Base-by-base conservation (phyloP, 2,329 filamentous ascomycete genomes). In the Exophiala xenobiotica region DNA sequence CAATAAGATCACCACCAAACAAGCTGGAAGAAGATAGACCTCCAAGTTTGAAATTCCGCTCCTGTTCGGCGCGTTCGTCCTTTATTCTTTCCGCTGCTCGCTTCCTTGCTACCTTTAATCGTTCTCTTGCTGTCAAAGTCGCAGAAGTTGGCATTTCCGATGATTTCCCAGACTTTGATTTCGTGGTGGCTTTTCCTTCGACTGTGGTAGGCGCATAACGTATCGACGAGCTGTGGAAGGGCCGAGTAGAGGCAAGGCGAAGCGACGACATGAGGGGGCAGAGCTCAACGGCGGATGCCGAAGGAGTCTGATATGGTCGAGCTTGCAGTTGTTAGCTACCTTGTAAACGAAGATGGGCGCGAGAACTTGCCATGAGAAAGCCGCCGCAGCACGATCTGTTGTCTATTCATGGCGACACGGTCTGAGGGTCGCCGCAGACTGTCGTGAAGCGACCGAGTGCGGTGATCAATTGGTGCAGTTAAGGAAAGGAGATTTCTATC, bases 1-100 rank as follows among this genome's bases (percentile, higher is more conserved):
- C 18, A 14, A 40, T 20, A 57, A 63, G 18, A 60, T 53, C 44
- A 50, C 23, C 27, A 14, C 41, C 52, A 37, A 52, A 57, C 16
- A 51, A 48, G 29, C 54, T 54, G 35, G 27, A 40, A 11, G 46
- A 38, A 9, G 55, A 45, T 5, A 58, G 52, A 3, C 49, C 42
- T 43, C 55, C 55, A 31, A 40, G 49, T 16, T 26, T 41, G 23
- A 48, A 27, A 11, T 43, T 50, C 26, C 24, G 42, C 19, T 53
- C 46, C 11, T 47, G 41, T 16, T 53, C 46, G 29, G 48, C 47
- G 18, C 31, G 37, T 20, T 55, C 39, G 18, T 47, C 46, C 20
- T 42, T 37, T 41, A 51, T 22, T 24, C 41, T 49, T 33, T 54
- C 43, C 16, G 41, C 45, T 7, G 55, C 52, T 45, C 49, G 41